Conservation (phyloP, 257 asterid species). For the Cordia subcordata region DNA sequence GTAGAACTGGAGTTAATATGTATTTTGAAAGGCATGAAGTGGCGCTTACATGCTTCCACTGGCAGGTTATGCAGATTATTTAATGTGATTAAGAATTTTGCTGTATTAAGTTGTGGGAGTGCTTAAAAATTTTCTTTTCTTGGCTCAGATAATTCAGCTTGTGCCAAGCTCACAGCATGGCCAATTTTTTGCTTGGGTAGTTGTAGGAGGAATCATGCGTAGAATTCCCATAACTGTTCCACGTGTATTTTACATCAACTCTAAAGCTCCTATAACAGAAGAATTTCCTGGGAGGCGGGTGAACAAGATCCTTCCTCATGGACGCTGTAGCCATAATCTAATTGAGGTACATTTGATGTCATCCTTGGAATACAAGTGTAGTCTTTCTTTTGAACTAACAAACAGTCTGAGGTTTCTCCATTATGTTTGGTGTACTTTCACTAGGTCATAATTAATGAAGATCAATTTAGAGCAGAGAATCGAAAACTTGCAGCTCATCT, state of each 20-base stretch:
- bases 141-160: conserved; percentile 78
- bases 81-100: not conserved
- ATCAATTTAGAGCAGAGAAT: conserved; percentile 79
- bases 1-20: conserved; percentile 63
- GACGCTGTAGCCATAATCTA: conserved; percentile 71
- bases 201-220: conserved; percentile 84
- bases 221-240: conserved; percentile 73
- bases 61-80: conserved; percentile 72
- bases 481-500: conserved; percentile 86
- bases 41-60: conserved; percentile 71
- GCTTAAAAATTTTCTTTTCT: conserved; percentile 8
- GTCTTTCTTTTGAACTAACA: not conserved
- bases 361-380: not conserved
- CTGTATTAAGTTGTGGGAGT: not conserved
- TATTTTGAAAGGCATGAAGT: conserved; percentile 78
- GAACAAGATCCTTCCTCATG: conserved; percentile 93
- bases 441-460: conserved; percentile 87
- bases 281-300: conserved; percentile 95
- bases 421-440: conserved; percentile 11
- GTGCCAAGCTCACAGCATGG: conserved; percentile 67
- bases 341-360: conserved; percentile 56
- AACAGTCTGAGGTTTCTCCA: not conserved
- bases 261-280: conserved; percentile 92
- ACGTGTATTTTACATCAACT: conserved; percentile 86
- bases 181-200: conserved; percentile 85